Evolutionary conservation across 2,329 filamentous ascomycete genomes (phyloP), one percentile per base, ranked within the genome.

Genomic region (Capronia americana): DNA sequence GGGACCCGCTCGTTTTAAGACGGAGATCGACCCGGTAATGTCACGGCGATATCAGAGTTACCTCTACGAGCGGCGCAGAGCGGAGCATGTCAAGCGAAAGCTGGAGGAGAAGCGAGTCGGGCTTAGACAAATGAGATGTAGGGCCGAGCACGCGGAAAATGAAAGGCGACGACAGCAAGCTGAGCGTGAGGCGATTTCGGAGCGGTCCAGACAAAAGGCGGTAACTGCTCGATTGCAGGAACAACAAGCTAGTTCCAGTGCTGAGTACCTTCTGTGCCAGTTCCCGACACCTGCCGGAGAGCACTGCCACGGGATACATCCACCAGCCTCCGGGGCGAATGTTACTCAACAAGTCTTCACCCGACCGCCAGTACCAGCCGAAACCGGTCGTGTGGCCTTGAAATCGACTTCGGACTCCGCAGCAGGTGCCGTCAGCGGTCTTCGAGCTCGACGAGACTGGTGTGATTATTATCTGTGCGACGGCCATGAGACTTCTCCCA

Each of bases 21-120:
- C 12, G n/a, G 63, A 64, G 41, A 8, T 10, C 17, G 63, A 64
- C 23, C 23, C 14, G 14, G 48, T 28, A 12, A 64, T 64, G 63
- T 30, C 20, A 24, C 14, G 20, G 20, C 32, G 20, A 23, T 64
- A 64, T 54, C 54, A 53, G 6, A 17, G 24, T 23, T 32, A 58
- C 51, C 10, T 44, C 24, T 20, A 28, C 11, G 61, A 53, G 8
- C 44, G 1, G 2, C 24, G 20, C 10, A 59, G 46, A 32, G 41
- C 14, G 57, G 41, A 59, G 20, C 34, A 32, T 32, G 3, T 59
- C 26, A 24, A 44, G 41, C 57, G 24, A 23, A 59, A 59, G 26
- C 7, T 59, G 24, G 57, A 50, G 26, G 41, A 59, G 28, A 34
- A 59, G 28, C 26, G 30, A 14, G 44, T n/a, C 2, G 57, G 48